Evolutionary conservation across 257 asterid genomes (phyloP).

Genomic region (Primulina eburnea): DNA sequence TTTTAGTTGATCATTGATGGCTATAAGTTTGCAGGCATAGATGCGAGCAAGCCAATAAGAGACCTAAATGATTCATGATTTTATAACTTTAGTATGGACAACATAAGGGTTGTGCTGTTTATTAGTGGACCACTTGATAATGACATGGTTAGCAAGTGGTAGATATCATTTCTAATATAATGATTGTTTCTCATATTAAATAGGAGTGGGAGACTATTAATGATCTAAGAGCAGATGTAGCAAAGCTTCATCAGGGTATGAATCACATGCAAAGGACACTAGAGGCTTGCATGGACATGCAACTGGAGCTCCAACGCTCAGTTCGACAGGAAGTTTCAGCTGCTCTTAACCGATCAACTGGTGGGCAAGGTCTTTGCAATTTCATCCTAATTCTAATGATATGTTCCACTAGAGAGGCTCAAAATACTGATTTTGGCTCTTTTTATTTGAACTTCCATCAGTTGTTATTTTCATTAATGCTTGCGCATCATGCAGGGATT

Average conservation of each 20-base stretch:
- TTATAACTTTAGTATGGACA: not conserved
- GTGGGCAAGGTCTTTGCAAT: not conserved
- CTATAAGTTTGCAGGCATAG: not conserved
- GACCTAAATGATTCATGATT: not conserved
- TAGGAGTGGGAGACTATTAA: not conserved
- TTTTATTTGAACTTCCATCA: not conserved
- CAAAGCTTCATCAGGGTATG: not conserved
- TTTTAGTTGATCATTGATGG: not conserved
- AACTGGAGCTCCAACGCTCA: conserved; percentile 91
- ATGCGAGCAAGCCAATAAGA: not conserved
- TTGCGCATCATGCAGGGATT: not conserved
- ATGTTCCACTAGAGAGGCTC: not conserved
- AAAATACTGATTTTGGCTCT: not conserved
- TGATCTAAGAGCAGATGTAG: not conserved
- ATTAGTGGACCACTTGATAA: not conserved
- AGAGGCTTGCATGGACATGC: conserved; percentile 41
- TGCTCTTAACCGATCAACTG: conserved; percentile 31
- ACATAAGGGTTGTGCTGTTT: not conserved
- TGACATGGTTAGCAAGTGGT: not conserved
- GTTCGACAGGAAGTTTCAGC: conserved; percentile 97
- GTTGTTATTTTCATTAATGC: not conserved
- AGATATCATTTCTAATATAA: not conserved
- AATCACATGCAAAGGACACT: not conserved
- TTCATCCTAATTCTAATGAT: not conserved
- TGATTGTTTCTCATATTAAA: not conserved